Evolutionary conservation across 805 yeast species (phyloP), one percentile per base, ranked within the genome.

Genomic region (Saccharomycopsis fodiens): DNA sequence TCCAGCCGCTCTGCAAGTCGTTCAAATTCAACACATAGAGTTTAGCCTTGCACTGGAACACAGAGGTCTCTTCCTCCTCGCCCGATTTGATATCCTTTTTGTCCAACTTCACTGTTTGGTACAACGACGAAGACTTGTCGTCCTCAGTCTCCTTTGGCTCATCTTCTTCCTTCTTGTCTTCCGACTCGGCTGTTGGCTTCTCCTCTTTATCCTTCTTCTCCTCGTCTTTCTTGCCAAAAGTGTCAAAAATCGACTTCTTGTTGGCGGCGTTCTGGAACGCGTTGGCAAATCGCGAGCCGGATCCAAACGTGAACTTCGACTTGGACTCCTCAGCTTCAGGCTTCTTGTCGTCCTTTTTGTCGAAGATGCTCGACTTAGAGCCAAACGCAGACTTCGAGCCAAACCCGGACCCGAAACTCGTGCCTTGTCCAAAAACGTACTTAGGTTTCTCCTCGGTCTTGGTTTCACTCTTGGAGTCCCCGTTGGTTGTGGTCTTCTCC

Each of bases 1-100:
- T 93, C 98, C 98, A 93, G 2, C 96, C 96, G 15, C 73, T 78
- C 6, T 73, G 60, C 3, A 83, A 69, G 31, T 78, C 73, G 0
- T 80, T 66, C 25, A 89, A 66, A 56, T 85, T 84, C 54, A 86
- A 65, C 25, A 76, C 79, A 59, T 89, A 93, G 22, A 93, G 66
- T 58, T 89, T 86, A 3, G 94, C 86, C 40, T 82, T 79, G 32
- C 83, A 73, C 37, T 77, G 76, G 60, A 76, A 85, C 5, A 81
- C 58, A 0, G 84, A 75, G 29, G 68, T 69, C 59, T 93, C 98
- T 46, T 77, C 70, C 61, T 93, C 98, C 62, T 93, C 98, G 1
- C 97, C 98, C 0, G 97, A 87, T 47, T 78, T 72, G 8, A 80
- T 66, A 3, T 73, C 74, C 52, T 76, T 77, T 55, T 73, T 78